Evolutionary conservation across 805 yeast genomes (phyloP).

Genomic region (Kuraishia molischiana): DNA sequence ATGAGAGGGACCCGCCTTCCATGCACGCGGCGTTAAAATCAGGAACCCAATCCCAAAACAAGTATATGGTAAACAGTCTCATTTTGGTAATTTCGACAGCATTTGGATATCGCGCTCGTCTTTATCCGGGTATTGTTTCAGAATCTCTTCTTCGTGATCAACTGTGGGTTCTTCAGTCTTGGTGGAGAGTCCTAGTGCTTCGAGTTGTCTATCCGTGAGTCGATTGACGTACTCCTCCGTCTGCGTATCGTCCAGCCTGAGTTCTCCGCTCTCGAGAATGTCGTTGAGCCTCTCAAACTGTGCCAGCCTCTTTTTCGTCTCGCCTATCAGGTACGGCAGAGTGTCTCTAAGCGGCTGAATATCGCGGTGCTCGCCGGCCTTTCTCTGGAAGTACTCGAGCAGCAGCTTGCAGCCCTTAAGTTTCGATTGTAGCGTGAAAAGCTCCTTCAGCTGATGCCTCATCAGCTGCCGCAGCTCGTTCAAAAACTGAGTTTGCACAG

Average conservation of each 20-base stretch:
- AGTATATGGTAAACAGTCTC: neutral
- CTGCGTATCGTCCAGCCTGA: neutral
- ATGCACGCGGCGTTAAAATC: neutral
- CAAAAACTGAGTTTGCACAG: constrained; percentile 1
- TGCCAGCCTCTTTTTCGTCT: neutral
- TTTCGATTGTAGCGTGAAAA: neutral
- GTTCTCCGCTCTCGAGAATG: neutral
- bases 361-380: neutral
- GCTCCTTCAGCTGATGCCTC: neutral
- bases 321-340: neutral
- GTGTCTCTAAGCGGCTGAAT: neutral
- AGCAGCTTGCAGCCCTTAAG: neutral
- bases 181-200: neutral
- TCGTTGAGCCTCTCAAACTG: neutral
- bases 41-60: neutral
- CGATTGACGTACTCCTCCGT: neutral
- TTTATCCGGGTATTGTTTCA: neutral
- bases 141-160: neutral
- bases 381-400: neutral
- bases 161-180: neutral
- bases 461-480: neutral
- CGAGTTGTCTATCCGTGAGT: neutral
- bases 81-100: neutral
- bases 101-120: neutral
- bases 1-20: no score